Evolutionary conservation across 2,329 filamentous ascomycete genomes (phyloP).

Genomic region (Aspergillus novoparasiticus): DNA sequence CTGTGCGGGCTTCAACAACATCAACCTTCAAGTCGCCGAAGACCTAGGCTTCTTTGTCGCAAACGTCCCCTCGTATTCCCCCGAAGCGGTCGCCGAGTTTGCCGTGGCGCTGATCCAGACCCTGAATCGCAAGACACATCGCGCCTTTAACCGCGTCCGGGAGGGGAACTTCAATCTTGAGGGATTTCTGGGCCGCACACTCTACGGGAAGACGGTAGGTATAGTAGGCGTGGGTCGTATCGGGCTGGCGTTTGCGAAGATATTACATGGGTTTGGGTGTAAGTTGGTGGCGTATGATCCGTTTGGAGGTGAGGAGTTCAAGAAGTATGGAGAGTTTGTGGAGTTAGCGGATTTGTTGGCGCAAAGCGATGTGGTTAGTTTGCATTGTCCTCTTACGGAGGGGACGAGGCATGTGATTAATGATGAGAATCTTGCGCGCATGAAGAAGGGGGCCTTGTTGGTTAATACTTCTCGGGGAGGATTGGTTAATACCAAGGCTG

Average conservation of each 20-base stretch:
- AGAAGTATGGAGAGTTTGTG: constrained; percentile 53
- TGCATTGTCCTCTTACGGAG: constrained; percentile 68
- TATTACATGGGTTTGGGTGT: constrained; percentile 68
- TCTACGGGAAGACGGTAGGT: constrained; percentile 67
- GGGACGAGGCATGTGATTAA: constrained; percentile 65
- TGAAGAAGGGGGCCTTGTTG: constrained; percentile 64
- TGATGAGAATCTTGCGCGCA: constrained; percentile 52
- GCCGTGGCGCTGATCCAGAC: constrained; percentile 68
- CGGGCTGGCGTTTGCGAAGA: constrained; percentile 62
- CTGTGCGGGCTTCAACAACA: constrained; percentile 70
- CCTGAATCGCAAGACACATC: constrained; percentile 68
- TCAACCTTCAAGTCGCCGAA: constrained; percentile 61
- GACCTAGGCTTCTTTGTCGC: constrained; percentile 62
- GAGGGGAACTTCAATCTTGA: constrained; percentile 70
- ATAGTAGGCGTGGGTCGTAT: constrained; percentile 68
- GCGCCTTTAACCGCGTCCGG: constrained; percentile 68
- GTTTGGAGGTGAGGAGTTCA: constrained; percentile 54
- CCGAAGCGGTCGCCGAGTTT: constrained; percentile 71
- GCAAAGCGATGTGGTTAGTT: constrained; percentile 62
- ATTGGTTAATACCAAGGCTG: constrained; percentile 62
- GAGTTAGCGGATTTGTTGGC: constrained; percentile 58
- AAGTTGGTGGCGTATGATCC: constrained; percentile 64
- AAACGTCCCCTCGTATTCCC: constrained; percentile 69
- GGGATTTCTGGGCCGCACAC: constrained; percentile 59
- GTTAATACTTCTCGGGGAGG: constrained; percentile 69